These are phyloP conservation scores for Fusarium praegraminearum DNA, from an alignment of 2,329 filamentous ascomycete genomes.

Conservation along the genomic window DNA sequence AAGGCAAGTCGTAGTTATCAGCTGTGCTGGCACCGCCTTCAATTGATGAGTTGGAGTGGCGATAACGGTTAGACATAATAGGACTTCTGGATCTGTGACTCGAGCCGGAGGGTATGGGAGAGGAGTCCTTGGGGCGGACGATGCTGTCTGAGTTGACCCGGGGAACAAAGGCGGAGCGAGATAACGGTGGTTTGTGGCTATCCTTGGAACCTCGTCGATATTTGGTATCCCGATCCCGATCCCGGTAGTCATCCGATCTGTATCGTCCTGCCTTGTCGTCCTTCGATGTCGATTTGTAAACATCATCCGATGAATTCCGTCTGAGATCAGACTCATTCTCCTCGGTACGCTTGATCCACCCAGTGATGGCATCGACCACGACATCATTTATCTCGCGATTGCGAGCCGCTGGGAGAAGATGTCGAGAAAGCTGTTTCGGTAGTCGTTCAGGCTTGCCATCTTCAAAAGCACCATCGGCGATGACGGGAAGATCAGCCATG, in stretches of 20 bases:
- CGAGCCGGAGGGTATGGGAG: conserved; percentile 20
- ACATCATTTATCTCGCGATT: conserved; percentile 69
- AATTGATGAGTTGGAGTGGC: conserved; percentile 33
- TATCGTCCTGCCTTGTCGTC: conserved; percentile 34
- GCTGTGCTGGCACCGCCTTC: conserved; percentile 17
- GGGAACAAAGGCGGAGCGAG: conserved; percentile 32
- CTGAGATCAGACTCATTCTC: conserved; percentile 31
- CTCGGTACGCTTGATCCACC: conserved; percentile 51
- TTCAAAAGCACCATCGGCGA: conserved; percentile 65
- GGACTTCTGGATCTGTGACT: conserved; percentile 39
- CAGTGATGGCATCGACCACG: conserved; percentile 69
- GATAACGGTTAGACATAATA: conserved; percentile 36
- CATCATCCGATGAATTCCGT: conserved; percentile 29
- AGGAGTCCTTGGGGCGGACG: conserved; percentile 31
- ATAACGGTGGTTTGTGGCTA: conserved; percentile 28
- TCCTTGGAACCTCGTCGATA: conserved; percentile 38
- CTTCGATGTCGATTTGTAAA: conserved; percentile 22
- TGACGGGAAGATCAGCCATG: conserved; percentile 77
- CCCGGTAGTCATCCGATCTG: conserved; percentile 38
- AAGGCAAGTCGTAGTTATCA: conserved; percentile 32
- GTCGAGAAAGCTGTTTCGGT: conserved; percentile 81
- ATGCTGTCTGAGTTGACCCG: conserved; percentile 37
- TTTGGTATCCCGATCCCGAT: conserved; percentile 27
- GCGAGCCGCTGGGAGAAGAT: conserved; percentile 73
- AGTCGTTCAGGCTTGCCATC: conserved; percentile 77